Conservation (phyloP, 2,329 filamentous ascomycete species). For the Cercospora sesami region DNA sequence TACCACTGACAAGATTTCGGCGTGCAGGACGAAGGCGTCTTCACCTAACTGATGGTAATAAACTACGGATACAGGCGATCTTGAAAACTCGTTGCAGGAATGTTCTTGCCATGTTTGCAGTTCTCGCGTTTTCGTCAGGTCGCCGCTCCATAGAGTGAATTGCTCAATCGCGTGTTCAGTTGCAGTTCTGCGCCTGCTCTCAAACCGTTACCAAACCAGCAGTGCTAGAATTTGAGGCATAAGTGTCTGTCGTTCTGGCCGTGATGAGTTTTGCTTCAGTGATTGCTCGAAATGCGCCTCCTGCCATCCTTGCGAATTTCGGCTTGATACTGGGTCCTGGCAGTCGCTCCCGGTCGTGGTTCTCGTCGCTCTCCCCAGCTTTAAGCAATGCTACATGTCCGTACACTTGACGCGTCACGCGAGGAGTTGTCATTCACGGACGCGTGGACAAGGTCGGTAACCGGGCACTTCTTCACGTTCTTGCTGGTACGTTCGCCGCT, state of each 20-base stretch:
- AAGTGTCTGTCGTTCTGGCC: neutral
- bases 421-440: neutral
- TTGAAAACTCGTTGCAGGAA: neutral
- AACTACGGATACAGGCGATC: neutral
- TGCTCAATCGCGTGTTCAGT: neutral
- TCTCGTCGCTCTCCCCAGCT: neutral
- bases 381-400: neutral
- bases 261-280: neutral
- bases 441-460: neutral
- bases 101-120: neutral
- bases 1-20: neutral
- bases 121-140: neutral
- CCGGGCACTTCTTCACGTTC: neutral
- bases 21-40: neutral
- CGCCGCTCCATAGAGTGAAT: neutral
- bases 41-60: neutral
- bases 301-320: neutral
- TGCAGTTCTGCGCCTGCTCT: neutral
- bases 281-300: neutral
- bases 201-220: neutral
- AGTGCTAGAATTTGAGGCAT: neutral
- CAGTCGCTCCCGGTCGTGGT: neutral
- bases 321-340: neutral
- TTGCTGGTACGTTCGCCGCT: neutral
- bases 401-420: neutral